Evolutionary conservation across 441 rosid species (phyloP).

Genomic region (Melastoma candidum): DNA sequence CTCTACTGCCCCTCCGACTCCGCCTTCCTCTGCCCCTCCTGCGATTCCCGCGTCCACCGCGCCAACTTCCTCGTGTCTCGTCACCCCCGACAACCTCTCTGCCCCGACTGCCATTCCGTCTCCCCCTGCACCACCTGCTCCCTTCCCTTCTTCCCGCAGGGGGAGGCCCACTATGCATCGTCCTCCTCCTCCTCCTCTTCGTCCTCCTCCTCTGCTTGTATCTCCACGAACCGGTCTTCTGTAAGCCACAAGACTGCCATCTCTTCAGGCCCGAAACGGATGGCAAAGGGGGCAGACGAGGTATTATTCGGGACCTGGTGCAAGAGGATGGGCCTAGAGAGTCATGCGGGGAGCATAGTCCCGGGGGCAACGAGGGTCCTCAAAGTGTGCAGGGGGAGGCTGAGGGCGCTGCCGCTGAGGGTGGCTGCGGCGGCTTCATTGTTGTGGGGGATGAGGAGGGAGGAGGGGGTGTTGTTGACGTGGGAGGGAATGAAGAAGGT

Average conservation of each 20-base stretch:
- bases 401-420: conserved; percentile 18
- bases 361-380: conserved; percentile 26
- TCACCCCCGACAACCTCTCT: conserved; percentile 42
- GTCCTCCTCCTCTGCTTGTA: conserved; percentile 23
- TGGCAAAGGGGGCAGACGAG: conserved; percentile 1
- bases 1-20: conserved; percentile 50
- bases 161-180: background rate
- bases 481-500: too few species aligned
- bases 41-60: conserved; percentile 44
- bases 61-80: conserved; percentile 72
- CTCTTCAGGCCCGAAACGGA: too few species aligned
- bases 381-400: conserved; percentile 18
- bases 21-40: conserved; percentile 44
- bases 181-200: conserved; percentile 14
- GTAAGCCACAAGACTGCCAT: background rate
- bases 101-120: conserved; percentile 28
- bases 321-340: background rate
- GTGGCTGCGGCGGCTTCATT: conserved; percentile 28
- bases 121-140: conserved; percentile 1
- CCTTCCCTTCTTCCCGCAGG: background rate
- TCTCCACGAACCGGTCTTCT: conserved; percentile 28
- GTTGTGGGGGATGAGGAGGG: too few species aligned
- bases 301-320: too few species aligned
- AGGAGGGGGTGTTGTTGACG: too few species aligned
- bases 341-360: conserved; percentile 12